Evolutionary conservation across 2,329 filamentous ascomycete species (phyloP), one percentile per base, ranked within the genome.

Genomic region (Ilyonectria mors-panacis): DNA sequence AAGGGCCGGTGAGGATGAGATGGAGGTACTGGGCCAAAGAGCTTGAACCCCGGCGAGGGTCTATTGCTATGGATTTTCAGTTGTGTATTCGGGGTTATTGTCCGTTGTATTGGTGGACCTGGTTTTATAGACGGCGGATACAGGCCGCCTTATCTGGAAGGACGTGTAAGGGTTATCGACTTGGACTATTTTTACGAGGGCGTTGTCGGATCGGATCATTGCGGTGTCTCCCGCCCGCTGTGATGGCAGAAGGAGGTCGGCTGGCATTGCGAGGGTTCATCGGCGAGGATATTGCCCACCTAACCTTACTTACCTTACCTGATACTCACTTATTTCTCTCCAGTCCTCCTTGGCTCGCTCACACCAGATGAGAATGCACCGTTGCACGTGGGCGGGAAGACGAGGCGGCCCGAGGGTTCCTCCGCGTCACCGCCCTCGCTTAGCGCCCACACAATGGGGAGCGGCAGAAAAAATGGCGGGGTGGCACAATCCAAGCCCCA

Each of bases 391-490:
- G 39, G n/a, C 28, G 58, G 48, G 39, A 23, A 58, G 19, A 19
- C 28, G 51, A n/a, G 15, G n/a, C 62, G 67, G 66, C 39, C 59
- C 66, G 58, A 55, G 15, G 26, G 59, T 71, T 71, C 57, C 61
- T 65, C 61, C 66, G 63, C 68, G 75, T 80, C 78, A 83, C 75
- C 78, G 80, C 77, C 75, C 79, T 82, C 80, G 79, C 77, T 81
- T 83, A 83, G 76, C 78, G 76, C 79, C 78, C 80, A 81, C 80
- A 81, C 76, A 79, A 74, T 69, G 59, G 67, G 39, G 65, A 54
- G 70, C 67, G 79, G 76, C 77, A 80, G 79, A 82, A 81, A 82
- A 78, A 74, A 79, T 77, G 78, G 80, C 80, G 78, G 79, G 79
- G 79, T 79, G 75, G 59, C 57, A 69, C 60, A 66, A 66, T 71